Evolutionary conservation across 1,139 yeast genomes (phyloP).

Genomic region (Trichomonascaceae sp.): DNA sequence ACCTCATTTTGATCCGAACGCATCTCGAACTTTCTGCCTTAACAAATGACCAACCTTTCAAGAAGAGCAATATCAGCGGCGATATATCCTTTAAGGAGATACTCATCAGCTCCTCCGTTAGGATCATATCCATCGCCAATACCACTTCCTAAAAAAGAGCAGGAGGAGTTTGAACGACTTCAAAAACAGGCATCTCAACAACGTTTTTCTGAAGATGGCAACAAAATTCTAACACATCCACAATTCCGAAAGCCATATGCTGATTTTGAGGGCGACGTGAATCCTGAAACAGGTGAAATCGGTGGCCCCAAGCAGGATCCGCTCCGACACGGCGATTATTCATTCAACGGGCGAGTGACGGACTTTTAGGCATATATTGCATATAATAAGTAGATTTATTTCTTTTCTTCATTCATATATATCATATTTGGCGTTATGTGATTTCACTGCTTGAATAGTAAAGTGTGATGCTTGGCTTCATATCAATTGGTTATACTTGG

Average conservation of each 20-base stretch:
- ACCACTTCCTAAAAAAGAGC: constrained; percentile 75
- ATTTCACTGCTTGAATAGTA: neutral
- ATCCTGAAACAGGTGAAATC: constrained; percentile 89
- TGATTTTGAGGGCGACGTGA: constrained; percentile 91
- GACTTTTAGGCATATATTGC: constrained; percentile 55
- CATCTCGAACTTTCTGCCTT: neutral
- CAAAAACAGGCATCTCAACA: constrained; percentile 78
- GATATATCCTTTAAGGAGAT: neutral
- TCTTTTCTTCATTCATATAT: neutral
- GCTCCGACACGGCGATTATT: constrained; percentile 84
- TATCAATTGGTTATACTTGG: neutral
- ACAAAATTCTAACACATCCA: constrained; percentile 61
- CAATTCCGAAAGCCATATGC: constrained; percentile 74
- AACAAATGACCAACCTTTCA: neutral
- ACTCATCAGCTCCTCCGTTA: constrained; percentile 9
- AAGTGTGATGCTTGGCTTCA: too few relatives aligned
- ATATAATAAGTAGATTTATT: neutral
- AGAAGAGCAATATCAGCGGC: neutral
- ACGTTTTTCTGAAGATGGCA: constrained; percentile 64
- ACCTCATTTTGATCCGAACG: neutral
- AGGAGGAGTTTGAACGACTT: constrained; percentile 83
- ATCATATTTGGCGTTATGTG: neutral
- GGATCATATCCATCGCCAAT: constrained; percentile 68
- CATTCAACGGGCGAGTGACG: constrained; percentile 92
- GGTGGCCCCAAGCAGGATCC: constrained; percentile 99